Evolutionary conservation across 176 grass and related monocot species (phyloP).

Genomic region (Thalia dealbata): DNA sequence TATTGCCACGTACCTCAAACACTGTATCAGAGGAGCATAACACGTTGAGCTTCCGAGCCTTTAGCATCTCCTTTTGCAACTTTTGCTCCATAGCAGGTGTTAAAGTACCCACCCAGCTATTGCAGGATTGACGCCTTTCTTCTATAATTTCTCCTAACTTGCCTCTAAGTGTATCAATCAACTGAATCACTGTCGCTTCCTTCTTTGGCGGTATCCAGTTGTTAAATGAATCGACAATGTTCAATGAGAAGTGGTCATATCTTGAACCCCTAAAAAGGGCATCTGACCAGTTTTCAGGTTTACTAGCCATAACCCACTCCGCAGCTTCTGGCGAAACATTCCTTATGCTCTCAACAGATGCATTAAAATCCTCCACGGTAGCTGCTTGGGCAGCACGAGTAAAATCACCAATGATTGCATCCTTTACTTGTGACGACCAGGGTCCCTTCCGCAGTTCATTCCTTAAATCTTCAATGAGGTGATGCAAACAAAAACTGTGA

Average conservation of each 20-base stretch:
- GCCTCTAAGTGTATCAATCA: slow-evolving; percentile 58
- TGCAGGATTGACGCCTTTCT: slow-evolving; percentile 39
- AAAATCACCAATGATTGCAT: slow-evolving; percentile 77
- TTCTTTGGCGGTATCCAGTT: slow-evolving; percentile 92
- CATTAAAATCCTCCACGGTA: slow-evolving; percentile 82
- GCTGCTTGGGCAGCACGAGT: slow-evolving; percentile 82
- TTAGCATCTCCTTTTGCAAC: slow-evolving; percentile 51
- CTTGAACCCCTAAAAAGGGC: slow-evolving; percentile 75
- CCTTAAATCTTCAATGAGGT: slow-evolving; percentile 89
- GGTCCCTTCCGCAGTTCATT: slow-evolving; percentile 67
- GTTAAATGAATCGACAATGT: slow-evolving; percentile 81
- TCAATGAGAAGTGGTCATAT: slow-evolving; percentile 86
- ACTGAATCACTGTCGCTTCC: slow-evolving; percentile 68
- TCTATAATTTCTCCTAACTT: slow-evolving; percentile 72
- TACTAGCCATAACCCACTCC: slow-evolving; percentile 82
- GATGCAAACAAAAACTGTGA: slow-evolving; percentile 78
- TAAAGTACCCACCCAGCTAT: slow-evolving; percentile 37
- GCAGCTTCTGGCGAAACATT: slow-evolving; percentile 77
- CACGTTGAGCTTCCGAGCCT: slow-evolving; percentile 65
- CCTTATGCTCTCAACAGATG: slow-evolving; percentile 76
- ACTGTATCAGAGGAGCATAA: slow-evolving; percentile 84
- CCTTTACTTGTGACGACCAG: slow-evolving; percentile 73
- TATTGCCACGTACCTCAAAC: slow-evolving; percentile 87
- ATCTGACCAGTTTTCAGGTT: slow-evolving; percentile 94
- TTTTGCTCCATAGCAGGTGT: slow-evolving; percentile 82